Base-by-base conservation (phyloP, 2,329 filamentous ascomycete species). In the Ophiostoma fasciatum region DNA sequence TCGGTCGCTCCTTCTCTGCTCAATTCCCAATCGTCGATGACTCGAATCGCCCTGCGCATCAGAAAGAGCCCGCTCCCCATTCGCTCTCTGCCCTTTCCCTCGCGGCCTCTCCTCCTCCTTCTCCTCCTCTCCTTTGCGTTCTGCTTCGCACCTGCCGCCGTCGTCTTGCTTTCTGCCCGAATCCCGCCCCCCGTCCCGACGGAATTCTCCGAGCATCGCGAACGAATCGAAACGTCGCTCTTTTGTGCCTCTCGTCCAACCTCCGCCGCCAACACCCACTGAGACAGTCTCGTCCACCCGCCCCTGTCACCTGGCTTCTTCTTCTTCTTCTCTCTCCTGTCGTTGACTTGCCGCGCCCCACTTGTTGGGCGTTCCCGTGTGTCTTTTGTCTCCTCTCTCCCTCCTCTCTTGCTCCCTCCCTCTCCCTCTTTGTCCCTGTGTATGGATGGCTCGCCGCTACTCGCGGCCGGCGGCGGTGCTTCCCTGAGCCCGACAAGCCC, bases 401-500 rank as follows among this genome's bases (percentile, higher is more conserved):
- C 13, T 22, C 23, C 21, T 5, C 23, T 26, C 28, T 22, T 22
- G 31, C 22, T n/a, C 20, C 10, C 29, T 26, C 28, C 12, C 10
- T n/a, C 25, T 33, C n/a, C 35, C 29, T 31, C 31, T 25, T 32
- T 15, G 17, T 35, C 27, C 28, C 33, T 25, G 32, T 50, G 46
- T 45, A 57, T 58, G 55, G 55, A 57, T 50, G 52, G 50, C 44
- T 53, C 54, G 48, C 52, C 53, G 42, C 48, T 54, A 31, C 36
- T 49, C 46, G 46, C 44, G 40, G 46, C 48, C 47, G 51, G 47
- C 49, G 52, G 47, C 45, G 50, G 44, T 37, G 40, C 49, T 31
- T 52, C 51, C 14, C 41, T 52, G 39, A 71, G 66, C 51, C 68
- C 68, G 50, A 70, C 65, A 45, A 71, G 66, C 51, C 68, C 68